These are phyloP conservation scores for Fomitopsis serialis DNA, from an alignment of 768 basidiomycete species.

Conservation along the genomic window DNA sequence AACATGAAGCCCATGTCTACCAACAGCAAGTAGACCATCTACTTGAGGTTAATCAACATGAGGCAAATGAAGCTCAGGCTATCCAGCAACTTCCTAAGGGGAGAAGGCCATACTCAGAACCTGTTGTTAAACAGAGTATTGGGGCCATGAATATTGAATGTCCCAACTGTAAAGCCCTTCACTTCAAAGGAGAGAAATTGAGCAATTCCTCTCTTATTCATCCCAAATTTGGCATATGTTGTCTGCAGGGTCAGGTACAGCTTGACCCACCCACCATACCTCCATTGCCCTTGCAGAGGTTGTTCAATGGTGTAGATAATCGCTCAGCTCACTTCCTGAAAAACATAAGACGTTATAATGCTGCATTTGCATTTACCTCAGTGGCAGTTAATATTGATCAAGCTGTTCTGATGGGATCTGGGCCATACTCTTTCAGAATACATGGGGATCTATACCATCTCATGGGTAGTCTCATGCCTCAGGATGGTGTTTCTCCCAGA, in stretches of 20 bases:
- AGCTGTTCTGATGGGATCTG: slow-evolving; percentile 22
- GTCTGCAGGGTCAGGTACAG: slow-evolving; percentile 27
- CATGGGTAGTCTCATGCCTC: slow-evolving; percentile 28
- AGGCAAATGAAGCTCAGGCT: neutral
- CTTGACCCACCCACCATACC: slow-evolving; percentile 22
- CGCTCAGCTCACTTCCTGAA: slow-evolving; percentile 23
- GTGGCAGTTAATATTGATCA: slow-evolving; percentile 27
- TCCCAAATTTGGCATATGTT: slow-evolving; percentile 32
- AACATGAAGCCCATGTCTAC: no score
- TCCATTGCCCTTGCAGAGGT: slow-evolving; percentile 12
- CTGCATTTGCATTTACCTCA: slow-evolving; percentile 35
- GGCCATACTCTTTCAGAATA: slow-evolving; percentile 30
- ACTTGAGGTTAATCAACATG: neutral
- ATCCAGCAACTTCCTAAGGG: no score
- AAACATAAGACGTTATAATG: slow-evolving; percentile 37
- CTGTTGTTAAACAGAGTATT: slow-evolving; percentile 4
- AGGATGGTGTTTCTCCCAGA: slow-evolving; percentile 11
- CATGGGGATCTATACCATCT: slow-evolving; percentile 32
- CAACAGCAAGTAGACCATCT: no score
- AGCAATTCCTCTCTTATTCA: slow-evolving; percentile 1
- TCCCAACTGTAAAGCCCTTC: slow-evolving; percentile 28
- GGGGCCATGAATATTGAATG: slow-evolving; percentile 33
- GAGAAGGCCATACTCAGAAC: no score
- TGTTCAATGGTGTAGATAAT: slow-evolving; percentile 14
- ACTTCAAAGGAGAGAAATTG: slow-evolving; percentile 29